Conservation (phyloP, 305 asterid species). For the Solanum hybrid region DNA sequence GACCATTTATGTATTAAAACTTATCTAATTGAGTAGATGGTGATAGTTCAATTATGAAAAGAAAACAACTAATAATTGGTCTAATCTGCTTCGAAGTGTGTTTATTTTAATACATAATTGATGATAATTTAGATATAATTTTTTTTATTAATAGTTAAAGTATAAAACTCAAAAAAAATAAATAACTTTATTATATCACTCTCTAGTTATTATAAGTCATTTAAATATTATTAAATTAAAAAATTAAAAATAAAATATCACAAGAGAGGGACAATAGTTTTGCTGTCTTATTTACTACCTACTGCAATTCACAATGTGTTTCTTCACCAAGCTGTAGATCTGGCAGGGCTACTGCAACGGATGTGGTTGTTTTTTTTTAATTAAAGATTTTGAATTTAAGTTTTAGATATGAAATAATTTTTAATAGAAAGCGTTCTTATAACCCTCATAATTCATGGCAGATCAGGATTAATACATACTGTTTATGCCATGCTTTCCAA, state of each 20-base stretch:
- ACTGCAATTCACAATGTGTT: background rate
- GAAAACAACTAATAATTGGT: background rate
- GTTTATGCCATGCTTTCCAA: background rate
- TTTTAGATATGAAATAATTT: too few species aligned
- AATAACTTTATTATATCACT: too few species aligned
- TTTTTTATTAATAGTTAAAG: background rate
- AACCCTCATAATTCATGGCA: background rate
- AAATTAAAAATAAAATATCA: background rate
- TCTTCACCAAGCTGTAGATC: background rate
- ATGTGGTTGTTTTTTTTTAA: too few species aligned
- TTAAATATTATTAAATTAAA: too few species aligned
- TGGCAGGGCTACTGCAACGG: background rate
- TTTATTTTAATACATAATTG: background rate
- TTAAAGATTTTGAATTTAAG: rapidly evolving
- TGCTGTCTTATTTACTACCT: background rate
- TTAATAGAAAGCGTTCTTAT: too few species aligned
- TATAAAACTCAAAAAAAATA: background rate
- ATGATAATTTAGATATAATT: too few species aligned
- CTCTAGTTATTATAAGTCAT: too few species aligned
- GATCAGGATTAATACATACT: background rate
- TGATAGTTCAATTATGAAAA: background rate
- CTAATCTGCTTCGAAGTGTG: background rate
- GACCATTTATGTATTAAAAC: background rate
- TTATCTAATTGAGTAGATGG: background rate
- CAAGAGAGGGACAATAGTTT: background rate